phyloP scores from a whole-genome alignment of 2,329 filamentous ascomycete species.

The Aspergillus thermomutatus region DNA sequence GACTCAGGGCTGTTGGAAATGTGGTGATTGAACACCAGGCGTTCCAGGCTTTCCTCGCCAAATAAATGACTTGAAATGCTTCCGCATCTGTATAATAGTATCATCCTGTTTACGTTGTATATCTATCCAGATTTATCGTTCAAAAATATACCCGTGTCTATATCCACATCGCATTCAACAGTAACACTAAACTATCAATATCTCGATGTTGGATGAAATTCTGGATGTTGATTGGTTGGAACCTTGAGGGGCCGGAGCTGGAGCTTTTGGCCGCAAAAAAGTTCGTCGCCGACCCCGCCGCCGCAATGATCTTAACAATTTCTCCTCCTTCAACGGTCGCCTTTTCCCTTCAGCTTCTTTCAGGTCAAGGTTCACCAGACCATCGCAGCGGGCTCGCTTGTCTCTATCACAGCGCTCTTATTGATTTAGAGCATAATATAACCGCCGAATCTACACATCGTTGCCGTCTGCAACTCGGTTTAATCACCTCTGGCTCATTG shows the following conservation, averaged over 20 bases:
- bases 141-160: slow-evolving; percentile 2
- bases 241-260: slow-evolving; percentile 10
- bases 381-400: neutral
- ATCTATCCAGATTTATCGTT: neutral
- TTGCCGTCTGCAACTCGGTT: slow-evolving; percentile 10
- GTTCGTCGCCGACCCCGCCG: slow-evolving; percentile 28
- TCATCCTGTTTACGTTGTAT: slow-evolving; percentile 1
- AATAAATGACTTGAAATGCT: slow-evolving; percentile 44
- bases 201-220: neutral
- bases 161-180: neutral
- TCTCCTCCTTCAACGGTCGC: slow-evolving; percentile 10
- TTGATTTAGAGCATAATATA: neutral
- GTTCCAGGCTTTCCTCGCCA: slow-evolving; percentile 90
- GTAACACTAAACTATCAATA: neutral
- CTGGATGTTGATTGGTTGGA: slow-evolving; percentile 15
- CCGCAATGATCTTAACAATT: slow-evolving; percentile 15
- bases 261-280: slow-evolving; percentile 18
- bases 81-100: slow-evolving; percentile 1
- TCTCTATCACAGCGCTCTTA: neutral
- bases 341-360: neutral
- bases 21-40: slow-evolving; percentile 95
- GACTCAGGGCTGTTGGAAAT: slow-evolving; percentile 72
- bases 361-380: neutral
- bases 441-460: neutral
- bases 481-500: slow-evolving; percentile 26